phyloP scores from a whole-genome alignment of 2,329 filamentous ascomycete species.

The Colletotrichum sp. region DNA sequence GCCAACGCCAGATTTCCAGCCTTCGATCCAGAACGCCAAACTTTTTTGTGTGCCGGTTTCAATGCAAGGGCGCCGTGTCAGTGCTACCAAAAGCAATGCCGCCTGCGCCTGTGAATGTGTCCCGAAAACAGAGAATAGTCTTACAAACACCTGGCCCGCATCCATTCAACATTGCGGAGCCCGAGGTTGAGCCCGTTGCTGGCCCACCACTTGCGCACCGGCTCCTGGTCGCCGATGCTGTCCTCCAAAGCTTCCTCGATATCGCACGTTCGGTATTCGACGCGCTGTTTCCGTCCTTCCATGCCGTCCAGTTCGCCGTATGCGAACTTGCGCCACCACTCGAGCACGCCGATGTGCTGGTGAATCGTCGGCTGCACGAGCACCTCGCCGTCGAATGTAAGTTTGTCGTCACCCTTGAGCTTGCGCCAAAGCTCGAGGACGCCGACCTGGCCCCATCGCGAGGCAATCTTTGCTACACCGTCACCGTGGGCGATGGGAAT shows the following conservation, averaged over 20 bases:
- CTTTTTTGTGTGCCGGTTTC: not conserved
- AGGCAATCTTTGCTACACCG: conserved; percentile 82
- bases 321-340: conserved; percentile 87
- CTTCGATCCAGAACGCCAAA: not conserved
- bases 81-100: not conserved
- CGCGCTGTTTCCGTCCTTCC: conserved; percentile 65
- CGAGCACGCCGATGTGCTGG: conserved; percentile 81
- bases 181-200: conserved; percentile 82
- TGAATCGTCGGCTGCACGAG: conserved; percentile 88
- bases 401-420: conserved; percentile 66
- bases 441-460: conserved; percentile 81
- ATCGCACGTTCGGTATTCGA: conserved; percentile 94
- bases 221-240: conserved; percentile 74
- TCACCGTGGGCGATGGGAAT: conserved; percentile 83
- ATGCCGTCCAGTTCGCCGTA: conserved; percentile 59
- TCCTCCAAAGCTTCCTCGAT: conserved; percentile 95
- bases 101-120: not conserved
- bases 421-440: conserved; percentile 83
- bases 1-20: not conserved
- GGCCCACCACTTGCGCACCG: conserved; percentile 87
- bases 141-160: conserved; percentile 77
- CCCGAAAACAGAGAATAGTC: not conserved
- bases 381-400: conserved; percentile 84
- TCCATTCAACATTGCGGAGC: conserved; percentile 86
- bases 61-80: not conserved